Conservation (phyloP, 2,329 filamentous ascomycete genomes). For the Coniosporium tulheliwenetii region DNA sequence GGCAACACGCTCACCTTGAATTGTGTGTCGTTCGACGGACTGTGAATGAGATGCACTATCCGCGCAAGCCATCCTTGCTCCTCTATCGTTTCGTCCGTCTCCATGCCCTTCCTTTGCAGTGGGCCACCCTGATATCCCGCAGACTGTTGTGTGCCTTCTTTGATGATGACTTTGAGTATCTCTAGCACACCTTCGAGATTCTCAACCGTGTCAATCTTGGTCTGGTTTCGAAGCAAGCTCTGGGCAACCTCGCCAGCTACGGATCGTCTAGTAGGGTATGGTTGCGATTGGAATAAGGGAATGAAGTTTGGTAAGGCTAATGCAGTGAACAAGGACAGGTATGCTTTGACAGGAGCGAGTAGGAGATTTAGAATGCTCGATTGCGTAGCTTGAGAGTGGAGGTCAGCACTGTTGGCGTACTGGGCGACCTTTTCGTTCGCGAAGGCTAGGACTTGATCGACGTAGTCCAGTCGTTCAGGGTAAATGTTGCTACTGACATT, state of each 20-base stretch:
- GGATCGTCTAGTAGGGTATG: slow-evolving; percentile 78
- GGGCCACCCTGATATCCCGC: slow-evolving; percentile 69
- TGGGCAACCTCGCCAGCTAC: slow-evolving; percentile 80
- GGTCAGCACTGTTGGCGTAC: slow-evolving; percentile 84
- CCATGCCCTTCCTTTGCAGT: slow-evolving; percentile 54
- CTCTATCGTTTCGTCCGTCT: slow-evolving; percentile 95
- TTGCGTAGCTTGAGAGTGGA: slow-evolving; percentile 78
- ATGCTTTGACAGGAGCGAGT: slow-evolving; percentile 78
- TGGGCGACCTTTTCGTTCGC: slow-evolving; percentile 75
- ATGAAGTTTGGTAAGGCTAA: slow-evolving; percentile 84
- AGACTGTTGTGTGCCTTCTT: slow-evolving; percentile 72
- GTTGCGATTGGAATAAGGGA: slow-evolving; percentile 77
- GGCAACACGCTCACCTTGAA: slow-evolving; percentile 44
- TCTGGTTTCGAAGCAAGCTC: slow-evolving; percentile 69
- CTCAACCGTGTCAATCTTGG: slow-evolving; percentile 57
- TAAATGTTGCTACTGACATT: slow-evolving; percentile 58
- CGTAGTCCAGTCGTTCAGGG: slow-evolving; percentile 79
- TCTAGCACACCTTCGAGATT: slow-evolving; percentile 82
- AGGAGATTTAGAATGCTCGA: slow-evolving; percentile 78
- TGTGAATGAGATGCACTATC: slow-evolving; percentile 75
- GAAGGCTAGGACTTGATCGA: slow-evolving; percentile 85
- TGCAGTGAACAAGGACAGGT: slow-evolving; percentile 91
- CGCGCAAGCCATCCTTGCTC: slow-evolving; percentile 95
- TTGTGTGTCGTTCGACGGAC: slow-evolving; percentile 79
- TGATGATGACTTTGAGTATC: slow-evolving; percentile 79